Base-by-base conservation (phyloP, 2,329 filamentous ascomycete species). In the Verticillium tricorpus region DNA sequence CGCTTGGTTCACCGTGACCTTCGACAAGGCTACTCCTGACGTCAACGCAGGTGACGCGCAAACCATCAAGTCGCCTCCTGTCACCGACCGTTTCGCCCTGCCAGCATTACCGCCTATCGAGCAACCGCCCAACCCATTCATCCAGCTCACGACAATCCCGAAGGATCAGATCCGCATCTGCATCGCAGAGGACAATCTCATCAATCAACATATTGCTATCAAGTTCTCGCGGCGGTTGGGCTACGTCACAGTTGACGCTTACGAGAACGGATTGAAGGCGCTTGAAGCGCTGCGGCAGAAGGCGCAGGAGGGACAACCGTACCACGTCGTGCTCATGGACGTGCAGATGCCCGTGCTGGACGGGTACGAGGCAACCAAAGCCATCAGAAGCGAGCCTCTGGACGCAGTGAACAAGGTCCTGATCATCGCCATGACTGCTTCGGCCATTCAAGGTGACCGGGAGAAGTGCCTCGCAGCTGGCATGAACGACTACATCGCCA, bases 371-470 rank as follows among this genome's bases (percentile, higher is more conserved):
- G 93, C 93, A 1, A 97, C 93, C 0, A 89, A 90, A 66, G 83
- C 92, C 62, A 87, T 97, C 55, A 88, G 93, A 11, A 86, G 86
- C 67, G 93, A 97, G 73, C 74, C 85, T 0, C 85, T 92, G 62
- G 89, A 92, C 39, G 84, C 85, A 8, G 92, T 98, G 12, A 84
- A 91, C 59, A 88, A 91, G 66, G 86, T 96, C 1, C 80, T 97
- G n/a, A 91, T 98, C 57, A 97, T 98, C 68, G 94, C 94, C 60
- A 97, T 98, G 94, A 98, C 94, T 1, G 94, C 94, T 1, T 93
- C 89, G 31, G 94, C 94, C 3, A 98, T 98, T 64, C 91, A 95
- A 72, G 94, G 94, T 19, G 94, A 98, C 72, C 84, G 93, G 57
- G 94, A 98, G 73, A 97, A 96, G 77, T 97, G 94, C 68, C 79